These are phyloP conservation scores for Tetracladium setigerum DNA, from an alignment of 495 filamentous ascomycete genomes.

Conservation along the genomic window DNA sequence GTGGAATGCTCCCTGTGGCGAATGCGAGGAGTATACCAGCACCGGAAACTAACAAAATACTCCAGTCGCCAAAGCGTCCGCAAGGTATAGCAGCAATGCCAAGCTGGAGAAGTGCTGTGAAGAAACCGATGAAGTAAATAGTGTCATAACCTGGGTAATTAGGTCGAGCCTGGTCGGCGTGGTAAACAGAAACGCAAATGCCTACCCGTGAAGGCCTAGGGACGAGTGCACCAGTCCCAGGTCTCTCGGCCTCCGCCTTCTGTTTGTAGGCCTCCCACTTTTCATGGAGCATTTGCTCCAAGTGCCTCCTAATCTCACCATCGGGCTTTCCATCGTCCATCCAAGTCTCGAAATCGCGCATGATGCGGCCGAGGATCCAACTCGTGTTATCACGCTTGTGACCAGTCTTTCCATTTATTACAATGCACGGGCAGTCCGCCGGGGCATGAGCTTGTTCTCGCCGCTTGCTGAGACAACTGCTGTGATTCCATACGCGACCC, in stretches of 20 bases:
- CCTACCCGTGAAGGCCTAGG: conserved; percentile 20
- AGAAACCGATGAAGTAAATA: conserved; percentile 31
- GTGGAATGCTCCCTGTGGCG: conserved; percentile 26
- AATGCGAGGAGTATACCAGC: conserved; percentile 32
- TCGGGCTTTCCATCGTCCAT: no score
- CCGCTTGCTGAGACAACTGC: conserved; percentile 34
- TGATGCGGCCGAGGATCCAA: conserved; percentile 43
- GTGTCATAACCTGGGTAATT: conserved; percentile 17
- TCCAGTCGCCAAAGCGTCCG: conserved; percentile 33
- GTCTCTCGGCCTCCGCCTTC: no score
- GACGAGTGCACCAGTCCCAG: no score
- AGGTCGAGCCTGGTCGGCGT: no score
- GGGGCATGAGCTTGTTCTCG: conserved; percentile 35
- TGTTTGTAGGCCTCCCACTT: no score
- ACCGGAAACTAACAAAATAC: conserved; percentile 33
- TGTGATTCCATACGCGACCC: conserved; percentile 39
- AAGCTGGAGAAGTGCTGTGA: conserved; percentile 33
- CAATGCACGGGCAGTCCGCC: conserved; percentile 24
- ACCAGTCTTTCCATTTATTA: conserved; percentile 38
- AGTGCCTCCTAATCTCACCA: no score
- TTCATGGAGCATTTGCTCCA: no score
- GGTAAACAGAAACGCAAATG: conserved; percentile 24
- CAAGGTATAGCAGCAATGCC: conserved; percentile 37
- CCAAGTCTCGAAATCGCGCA: conserved; percentile 41
- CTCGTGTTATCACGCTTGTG: conserved; percentile 33